Evolutionary conservation across 169 alveolate species (phyloP), one percentile per base, ranked within the genome.

Genomic region (Cryptosporidium baileyi): DNA sequence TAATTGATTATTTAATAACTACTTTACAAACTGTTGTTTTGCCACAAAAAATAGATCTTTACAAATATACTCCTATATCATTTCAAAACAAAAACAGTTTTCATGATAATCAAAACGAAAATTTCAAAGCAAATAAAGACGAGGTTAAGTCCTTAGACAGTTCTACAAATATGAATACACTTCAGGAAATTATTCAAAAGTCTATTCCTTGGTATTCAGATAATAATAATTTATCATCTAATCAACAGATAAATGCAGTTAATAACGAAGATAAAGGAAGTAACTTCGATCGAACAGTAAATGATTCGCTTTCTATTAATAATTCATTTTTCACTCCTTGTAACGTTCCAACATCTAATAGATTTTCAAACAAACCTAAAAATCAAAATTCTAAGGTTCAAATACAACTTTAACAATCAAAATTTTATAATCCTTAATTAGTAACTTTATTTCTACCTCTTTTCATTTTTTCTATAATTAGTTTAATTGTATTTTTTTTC

Each of bases 281-380:
- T 1, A 57, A 7, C 11, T 9, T 11, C 15, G 51, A 43, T 43
- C 9, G 17, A 43, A 51, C 26, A 15, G 17, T 51, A 15, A 57
- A 57, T 57, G 26, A 13, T 24, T n/a, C 41, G 3, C 9, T 11
- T 43, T 43, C 51, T 43, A 43, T 43, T 43, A 30, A 24, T 7
- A 19, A 30, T 19, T 57, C 85, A 1, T 54, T 36, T 43, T 57
- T 54, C 13, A 17, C 85, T 17, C 67, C 65, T 2, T 74, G 65
- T 15, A 54, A 54, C 26, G 74, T 74, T 15, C 85, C 85, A 3
- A 30, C 32, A 19, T 51, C 85, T 2, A 74, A 74, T 34, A 51
- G 85, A 24, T 74, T 74, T 30, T 74, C 85, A 13, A 74, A 74
- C 40, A 57, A 24, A 38, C 85, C 85, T 2, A 74, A 51, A 24